Evolutionary conservation across 2,329 filamentous ascomycete genomes (phyloP).

Genomic region (Aspergillus thermomutatus): DNA sequence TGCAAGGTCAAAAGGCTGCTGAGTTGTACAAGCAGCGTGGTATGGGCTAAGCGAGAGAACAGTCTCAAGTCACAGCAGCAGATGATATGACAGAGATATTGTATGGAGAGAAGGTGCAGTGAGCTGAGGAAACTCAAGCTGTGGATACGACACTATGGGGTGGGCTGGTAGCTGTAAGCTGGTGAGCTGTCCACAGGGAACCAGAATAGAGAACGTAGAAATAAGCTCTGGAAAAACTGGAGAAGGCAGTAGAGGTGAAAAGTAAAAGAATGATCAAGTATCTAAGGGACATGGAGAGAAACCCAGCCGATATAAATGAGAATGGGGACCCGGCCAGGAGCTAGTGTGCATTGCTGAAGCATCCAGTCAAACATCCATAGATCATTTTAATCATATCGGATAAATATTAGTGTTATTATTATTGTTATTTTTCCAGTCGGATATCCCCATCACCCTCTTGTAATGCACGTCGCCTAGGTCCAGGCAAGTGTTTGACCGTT

Average conservation of each 20-base stretch:
- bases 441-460: background rate
- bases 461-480: background rate
- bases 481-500: slow-evolving; percentile 3
- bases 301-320: background rate
- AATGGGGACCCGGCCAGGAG: background rate
- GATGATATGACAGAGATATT: background rate
- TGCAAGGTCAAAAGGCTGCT: background rate
- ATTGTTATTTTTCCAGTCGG: background rate
- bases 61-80: background rate
- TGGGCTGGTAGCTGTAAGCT: background rate
- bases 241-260: background rate
- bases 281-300: background rate
- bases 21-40: background rate
- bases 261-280: background rate
- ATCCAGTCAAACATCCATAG: background rate
- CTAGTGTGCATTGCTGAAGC: background rate
- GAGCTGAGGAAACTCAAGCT: background rate
- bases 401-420: background rate
- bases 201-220: background rate
- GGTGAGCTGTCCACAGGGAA: background rate
- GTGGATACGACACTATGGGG: background rate
- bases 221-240: background rate
- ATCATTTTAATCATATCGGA: background rate
- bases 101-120: background rate
- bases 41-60: background rate